Conservation (phyloP, 2,329 filamentous ascomycete genomes). For the Monilinia fructicola region DNA sequence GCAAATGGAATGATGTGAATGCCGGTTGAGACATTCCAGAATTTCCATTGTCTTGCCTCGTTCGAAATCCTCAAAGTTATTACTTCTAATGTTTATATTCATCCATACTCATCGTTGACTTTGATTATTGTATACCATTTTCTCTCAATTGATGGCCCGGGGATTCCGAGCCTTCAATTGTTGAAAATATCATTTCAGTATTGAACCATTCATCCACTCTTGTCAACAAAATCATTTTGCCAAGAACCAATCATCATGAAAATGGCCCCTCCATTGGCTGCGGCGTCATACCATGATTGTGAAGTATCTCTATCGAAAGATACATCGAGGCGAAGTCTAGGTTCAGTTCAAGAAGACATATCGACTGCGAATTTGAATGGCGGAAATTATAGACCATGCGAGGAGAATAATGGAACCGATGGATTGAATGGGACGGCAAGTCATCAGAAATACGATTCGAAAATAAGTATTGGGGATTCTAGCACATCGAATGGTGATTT, state of each 20-base stretch:
- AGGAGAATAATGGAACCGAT: not conserved
- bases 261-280: conserved; percentile 12
- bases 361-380: not conserved
- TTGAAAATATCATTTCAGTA: not conserved
- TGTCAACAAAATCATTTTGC: not conserved
- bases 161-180: not conserved
- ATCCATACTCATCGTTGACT: not conserved
- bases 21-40: not conserved
- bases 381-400: not conserved
- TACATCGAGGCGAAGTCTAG: conserved; percentile 7
- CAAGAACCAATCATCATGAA: conserved; percentile 11
- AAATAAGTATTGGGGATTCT: not conserved
- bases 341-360: conserved; percentile 8
- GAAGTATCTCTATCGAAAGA: not conserved
- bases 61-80: not conserved
- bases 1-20: conserved; percentile 1
- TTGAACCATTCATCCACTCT: not conserved
- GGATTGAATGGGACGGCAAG: not conserved
- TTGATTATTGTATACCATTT: not conserved
- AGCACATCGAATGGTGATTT: not conserved
- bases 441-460: conserved; percentile 11
- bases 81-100: not conserved
- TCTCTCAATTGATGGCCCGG: not conserved
- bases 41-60: conserved; percentile 12
- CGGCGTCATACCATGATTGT: not conserved